Evolutionary conservation across 441 rosid species (phyloP).

Genomic region (Pelargonium myrrhifolium): DNA sequence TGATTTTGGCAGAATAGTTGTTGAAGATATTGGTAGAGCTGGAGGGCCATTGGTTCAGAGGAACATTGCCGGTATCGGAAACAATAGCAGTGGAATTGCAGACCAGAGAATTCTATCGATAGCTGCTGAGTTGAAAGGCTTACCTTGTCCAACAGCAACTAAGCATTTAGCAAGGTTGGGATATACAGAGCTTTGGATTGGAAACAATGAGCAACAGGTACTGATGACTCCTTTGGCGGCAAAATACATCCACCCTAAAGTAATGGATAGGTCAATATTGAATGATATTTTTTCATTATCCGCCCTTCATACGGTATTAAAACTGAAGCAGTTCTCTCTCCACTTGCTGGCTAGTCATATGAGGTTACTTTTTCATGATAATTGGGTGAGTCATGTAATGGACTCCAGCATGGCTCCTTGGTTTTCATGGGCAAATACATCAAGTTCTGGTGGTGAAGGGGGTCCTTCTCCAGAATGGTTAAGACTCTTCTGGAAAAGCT

Average conservation of each 20-base stretch:
- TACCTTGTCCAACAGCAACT: constrained; percentile 92
- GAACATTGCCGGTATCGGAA: constrained; percentile 31
- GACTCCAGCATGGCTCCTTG: constrained; percentile 67
- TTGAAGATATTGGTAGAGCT: constrained; percentile 88
- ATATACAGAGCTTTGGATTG: constrained; percentile 77
- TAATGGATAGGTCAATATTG: constrained; percentile 67
- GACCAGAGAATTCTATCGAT: constrained; percentile 45
- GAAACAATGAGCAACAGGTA: constrained; percentile 75
- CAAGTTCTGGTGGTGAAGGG: constrained; percentile 56
- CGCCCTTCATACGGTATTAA: constrained; percentile 50
- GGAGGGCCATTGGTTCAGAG: constrained; percentile 47
- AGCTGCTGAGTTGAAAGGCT: constrained; percentile 65
- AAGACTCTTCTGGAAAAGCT: constrained; percentile 83
- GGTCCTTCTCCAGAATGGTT: constrained; percentile 97
- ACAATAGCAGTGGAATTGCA: constrained; percentile 25
- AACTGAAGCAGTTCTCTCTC: constrained; percentile 69
- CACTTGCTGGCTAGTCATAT: constrained; percentile 70
- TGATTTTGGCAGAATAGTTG: constrained; percentile 94
- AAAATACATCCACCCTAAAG: constrained; percentile 74
- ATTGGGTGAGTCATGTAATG: constrained; percentile 78
- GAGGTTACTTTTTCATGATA: constrained; percentile 68
- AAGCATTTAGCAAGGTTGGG: constrained; percentile 69
- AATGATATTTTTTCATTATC: constrained; percentile 52
- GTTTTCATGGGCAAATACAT: constrained; percentile 85
- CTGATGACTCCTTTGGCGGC: constrained; percentile 75